A percentile compares a stretch with the other conserved stretches of the same genome.
Evolutionary conservation across 192 early-diverging fungal species (phyloP).

Genomic region (Coemansia asiatica): DNA sequence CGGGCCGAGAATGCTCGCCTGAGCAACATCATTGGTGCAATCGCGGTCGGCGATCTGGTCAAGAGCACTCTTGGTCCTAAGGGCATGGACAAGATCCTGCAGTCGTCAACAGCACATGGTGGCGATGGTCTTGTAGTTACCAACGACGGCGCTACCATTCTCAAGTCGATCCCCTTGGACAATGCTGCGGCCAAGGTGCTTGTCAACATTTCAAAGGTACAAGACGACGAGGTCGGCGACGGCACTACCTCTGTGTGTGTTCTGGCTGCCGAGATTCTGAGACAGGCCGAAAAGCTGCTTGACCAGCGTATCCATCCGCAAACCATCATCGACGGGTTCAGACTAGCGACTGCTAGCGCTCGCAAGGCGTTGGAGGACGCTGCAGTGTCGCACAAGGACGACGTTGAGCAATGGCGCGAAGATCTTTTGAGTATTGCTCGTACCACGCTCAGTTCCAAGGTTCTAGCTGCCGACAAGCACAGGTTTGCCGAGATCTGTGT

Average conservation of each 20-base stretch:
- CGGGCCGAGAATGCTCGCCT: constrained; percentile 97
- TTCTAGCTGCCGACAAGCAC: constrained; percentile 93
- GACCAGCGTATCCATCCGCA: constrained; percentile 96
- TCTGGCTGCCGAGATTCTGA: constrained; percentile 90
- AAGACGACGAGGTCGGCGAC: constrained; percentile 99
- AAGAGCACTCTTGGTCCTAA: constrained; percentile 97
- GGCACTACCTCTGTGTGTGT: constrained; percentile 99
- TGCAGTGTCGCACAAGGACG: constrained; percentile 77
- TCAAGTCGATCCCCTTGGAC: constrained; percentile 95
- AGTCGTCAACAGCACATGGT: constrained; percentile 66
- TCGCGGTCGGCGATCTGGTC: constrained; percentile 97
- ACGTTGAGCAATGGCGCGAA: constrained; percentile 72
- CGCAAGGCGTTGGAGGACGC: constrained; percentile 78
- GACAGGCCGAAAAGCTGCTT: constrained; percentile 90
- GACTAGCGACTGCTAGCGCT: constrained; percentile 81
- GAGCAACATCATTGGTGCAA: constrained; percentile 89
- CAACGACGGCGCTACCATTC: constrained; percentile 99
- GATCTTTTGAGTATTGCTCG: constrained; percentile 97
- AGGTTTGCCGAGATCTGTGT: constrained; percentile 95
- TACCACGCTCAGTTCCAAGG: constrained; percentile 96
- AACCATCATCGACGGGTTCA: constrained; percentile 95
- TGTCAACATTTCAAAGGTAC: constrained; percentile 98
- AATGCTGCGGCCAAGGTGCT: constrained; percentile 98
- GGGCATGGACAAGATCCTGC: constrained; percentile 99
- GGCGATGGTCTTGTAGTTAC: constrained; percentile 86